Evolutionary conservation across 805 yeast species (phyloP), one percentile per base, ranked within the genome.

Genomic region (Tetrapisispora fleetii): DNA sequence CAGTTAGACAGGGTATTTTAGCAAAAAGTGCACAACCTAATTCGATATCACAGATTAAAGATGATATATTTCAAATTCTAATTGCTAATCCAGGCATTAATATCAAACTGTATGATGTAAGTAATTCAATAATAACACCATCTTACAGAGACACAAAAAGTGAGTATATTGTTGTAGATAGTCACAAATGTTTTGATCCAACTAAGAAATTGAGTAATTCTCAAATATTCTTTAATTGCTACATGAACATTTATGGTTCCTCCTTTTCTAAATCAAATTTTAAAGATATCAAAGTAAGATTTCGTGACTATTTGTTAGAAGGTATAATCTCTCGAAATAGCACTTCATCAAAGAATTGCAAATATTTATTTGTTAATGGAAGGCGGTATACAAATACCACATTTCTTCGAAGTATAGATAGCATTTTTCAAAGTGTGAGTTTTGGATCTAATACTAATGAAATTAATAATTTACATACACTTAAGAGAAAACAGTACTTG

Each of bases 281-380:
- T 30, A 59, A 59, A 47, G 51, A 50, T 19, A 58, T 61, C 3
- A 48, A 54, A 8, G 47, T 53, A 9, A 48, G 35, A 11, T 58
- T 45, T 48, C 53, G 54, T 43, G 61, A 60, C 1, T 63, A 59
- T 42, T 50, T 50, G 8, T 56, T 68, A n/a, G 52, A 57, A 0
- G 77, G 78, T 2, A 52, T 73, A 0, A 62, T 80, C 11, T 75
- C 78, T 0, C 57, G 54, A 3, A 36, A 47, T 0, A 67, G 76
- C 1, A 51, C 62, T 1, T 67, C 67, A 47, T 57, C 72, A 0
- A 70, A 63, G 40, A 50, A 55, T 1, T 65, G 68, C 48, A 85
- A 79, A 53, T 72, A 67, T 45, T 54, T 78, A 1, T 74, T 68
- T 46, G 53, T 76, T 21, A 78, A 80, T 57, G 69, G 69, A 2